Percentiles rank a stretch among this genome's conserved stretches.
phyloP scores from a whole-genome alignment of 78 protist species.

The Fonticula alba region DNA sequence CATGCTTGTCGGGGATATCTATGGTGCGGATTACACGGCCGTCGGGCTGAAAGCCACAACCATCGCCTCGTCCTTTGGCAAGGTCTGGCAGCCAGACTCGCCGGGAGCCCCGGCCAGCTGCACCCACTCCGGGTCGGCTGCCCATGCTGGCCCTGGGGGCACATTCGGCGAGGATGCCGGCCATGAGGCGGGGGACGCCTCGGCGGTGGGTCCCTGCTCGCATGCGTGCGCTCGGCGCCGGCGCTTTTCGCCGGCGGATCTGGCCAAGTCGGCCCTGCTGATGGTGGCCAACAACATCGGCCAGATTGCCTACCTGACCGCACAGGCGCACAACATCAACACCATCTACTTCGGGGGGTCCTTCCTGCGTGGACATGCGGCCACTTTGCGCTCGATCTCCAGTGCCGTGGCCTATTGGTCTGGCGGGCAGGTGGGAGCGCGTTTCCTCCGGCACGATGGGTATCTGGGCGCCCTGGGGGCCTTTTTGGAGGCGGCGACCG shows the following conservation, averaged over 20 bases:
- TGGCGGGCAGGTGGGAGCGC: constrained; percentile 6
- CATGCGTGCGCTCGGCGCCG: too few relatives aligned
- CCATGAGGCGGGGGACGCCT: too few relatives aligned
- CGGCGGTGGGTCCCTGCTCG: too few relatives aligned
- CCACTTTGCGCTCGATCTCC: constrained; percentile 10
- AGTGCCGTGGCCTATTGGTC: constrained; percentile 24
- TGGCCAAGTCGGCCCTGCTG: constrained; percentile 33
- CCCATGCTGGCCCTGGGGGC: too few relatives aligned
- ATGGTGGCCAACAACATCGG: constrained; percentile 75
- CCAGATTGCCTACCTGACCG: constrained; percentile 27
- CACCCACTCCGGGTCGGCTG: too few relatives aligned
- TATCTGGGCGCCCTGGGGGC: constrained; percentile 38
- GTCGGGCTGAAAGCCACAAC: constrained; percentile 36
- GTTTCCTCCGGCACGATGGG: constrained; percentile 32
- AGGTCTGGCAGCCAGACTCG: not conserved
- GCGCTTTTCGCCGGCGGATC: constrained; percentile 12
- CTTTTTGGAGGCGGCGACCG: too few relatives aligned
- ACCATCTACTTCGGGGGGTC: constrained; percentile 17
- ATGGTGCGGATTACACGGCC: constrained; percentile 58
- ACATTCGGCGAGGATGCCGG: too few relatives aligned
- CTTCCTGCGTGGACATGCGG: constrained; percentile 25
- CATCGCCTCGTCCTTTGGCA: constrained; percentile 37
- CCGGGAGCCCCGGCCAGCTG: too few relatives aligned
- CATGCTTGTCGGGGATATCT: constrained; percentile 87
- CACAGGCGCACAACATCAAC: not conserved